phyloP scores from a whole-genome alignment of 768 basidiomycete genomes.

The Baorangia bicolor region DNA sequence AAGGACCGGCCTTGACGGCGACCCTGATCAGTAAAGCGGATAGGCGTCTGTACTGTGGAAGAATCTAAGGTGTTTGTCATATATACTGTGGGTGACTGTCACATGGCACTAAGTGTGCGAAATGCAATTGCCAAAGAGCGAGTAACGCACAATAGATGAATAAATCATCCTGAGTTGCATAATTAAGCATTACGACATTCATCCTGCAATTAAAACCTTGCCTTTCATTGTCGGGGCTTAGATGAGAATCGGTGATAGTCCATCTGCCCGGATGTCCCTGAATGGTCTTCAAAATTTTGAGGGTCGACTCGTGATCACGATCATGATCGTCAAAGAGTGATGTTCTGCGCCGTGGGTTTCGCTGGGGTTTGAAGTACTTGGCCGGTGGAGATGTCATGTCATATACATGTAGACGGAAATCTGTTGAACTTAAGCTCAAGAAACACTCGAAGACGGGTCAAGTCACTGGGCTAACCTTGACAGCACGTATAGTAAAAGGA shows the following conservation, averaged over 20 bases:
- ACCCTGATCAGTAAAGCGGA: constrained; percentile 53
- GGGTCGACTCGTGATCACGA: constrained; percentile 47
- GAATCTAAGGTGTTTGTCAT: constrained; percentile 72
- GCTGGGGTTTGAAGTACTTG: constrained; percentile 18
- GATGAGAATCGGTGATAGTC: constrained; percentile 95
- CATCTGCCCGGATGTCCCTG: constrained; percentile 76
- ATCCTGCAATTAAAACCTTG: constrained; percentile 48
- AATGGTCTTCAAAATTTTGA: constrained; percentile 61
- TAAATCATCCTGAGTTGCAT: constrained; percentile 73
- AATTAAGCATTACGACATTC: constrained; percentile 28
- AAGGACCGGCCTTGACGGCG: constrained; percentile 32
- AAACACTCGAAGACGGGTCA: neutral
- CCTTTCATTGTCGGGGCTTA: constrained; percentile 88
- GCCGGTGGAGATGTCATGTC: constrained; percentile 58
- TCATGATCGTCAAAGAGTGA: constrained; percentile 26
- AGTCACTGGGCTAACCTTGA: constrained; percentile 51
- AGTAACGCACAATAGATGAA: constrained; percentile 67
- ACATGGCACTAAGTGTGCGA: neutral
- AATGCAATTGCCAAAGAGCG: neutral
- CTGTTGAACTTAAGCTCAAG: constrained; percentile 36
- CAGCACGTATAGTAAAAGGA: constrained; percentile 93
- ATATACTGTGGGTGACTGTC: constrained; percentile 68
- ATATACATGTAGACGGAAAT: constrained; percentile 89
- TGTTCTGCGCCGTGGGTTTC: constrained; percentile 16
- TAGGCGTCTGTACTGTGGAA: constrained; percentile 58